Base-by-base conservation (phyloP, 2,329 filamentous ascomycete genomes). In the Colletotrichum ledebouriae region DNA sequence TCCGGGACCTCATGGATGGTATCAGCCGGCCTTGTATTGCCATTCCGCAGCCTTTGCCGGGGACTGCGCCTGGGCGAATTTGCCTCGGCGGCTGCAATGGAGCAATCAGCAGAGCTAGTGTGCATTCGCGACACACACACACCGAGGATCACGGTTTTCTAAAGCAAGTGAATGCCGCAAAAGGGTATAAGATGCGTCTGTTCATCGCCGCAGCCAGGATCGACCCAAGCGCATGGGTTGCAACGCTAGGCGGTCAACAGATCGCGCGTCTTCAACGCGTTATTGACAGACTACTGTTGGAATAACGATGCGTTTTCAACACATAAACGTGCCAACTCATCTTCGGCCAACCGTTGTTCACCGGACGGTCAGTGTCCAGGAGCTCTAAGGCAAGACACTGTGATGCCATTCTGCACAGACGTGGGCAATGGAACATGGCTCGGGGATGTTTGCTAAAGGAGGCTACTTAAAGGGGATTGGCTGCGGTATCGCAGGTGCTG, bases 331-430 rank as follows among this genome's bases (percentile, higher is more conserved):
- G 61, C 53, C 47, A 53, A 17, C 12, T 44, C 34, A n/a, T 13
- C 17, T 47, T 60, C 64, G 37, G 33, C 49, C 52, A 64, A 37
- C 59, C 46, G 33, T 68, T 60, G 46, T 50, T 60, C 61, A 37
- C 62, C 56, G 34, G 29, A 59, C 34, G 22, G 49, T 22, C 49
- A 15, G 47, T 52, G 44, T 56, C 63, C 49, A 25, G 39, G 33
- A 42, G 55, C 17, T 49, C 49, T 55, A 17, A 22, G 29, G 49
- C n/a, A 53, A 58, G 63, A 63, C 67, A 63, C 49, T 58, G 9
- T 57, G 50, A 56, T 67, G 67, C 63, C 63, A 55, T 63, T 2
- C 50, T 63, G 67, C 63, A 67, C 67, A 67, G 57, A 58, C 67
- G 39, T 50, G 42, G 50, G 11, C 17, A 34, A 59, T 56, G 65